Evolutionary conservation across 2,329 filamentous ascomycete species (phyloP), one percentile per base, ranked within the genome.

Genomic region (Aspergillus eucalypticola): DNA sequence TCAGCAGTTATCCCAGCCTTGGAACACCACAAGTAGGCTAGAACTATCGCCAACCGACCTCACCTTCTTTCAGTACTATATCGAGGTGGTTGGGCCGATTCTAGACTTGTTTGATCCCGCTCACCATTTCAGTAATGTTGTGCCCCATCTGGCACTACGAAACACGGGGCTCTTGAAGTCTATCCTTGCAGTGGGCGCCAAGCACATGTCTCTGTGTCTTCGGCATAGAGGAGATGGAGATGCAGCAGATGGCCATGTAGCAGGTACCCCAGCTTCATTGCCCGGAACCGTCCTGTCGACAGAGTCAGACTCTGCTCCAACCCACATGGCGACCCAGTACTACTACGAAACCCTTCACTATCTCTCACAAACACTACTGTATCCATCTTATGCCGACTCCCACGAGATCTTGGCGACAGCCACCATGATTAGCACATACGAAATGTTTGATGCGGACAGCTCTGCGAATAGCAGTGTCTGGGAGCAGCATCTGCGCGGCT

Each of bases 291-390:
- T 35, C 15, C 10, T 35, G 10, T 35, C 32, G 11, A 35, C 32
- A 2, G 32, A 35, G 15, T 35, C 32, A 13, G 32, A 35, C 4
- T 35, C 32, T 6, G 32, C 32, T 2, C 32, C 32, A 23, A 25
- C 48, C 17, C 58, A 64, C 25, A 58, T 61, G 59, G 62, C 62
- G n/a, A 55, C 62, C 11, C 82, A 81, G 58, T 88, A 86, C 61
- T 88, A 88, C 66, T 83, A 86, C 64, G 83, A 88, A 67, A 86
- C 85, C 0, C 74, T 88, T 0, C 83, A 86, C 54, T 88, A 87
- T 59, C 76, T 88, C 0, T 83, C 84, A 49, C 81, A 82, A 25
- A 84, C 86, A 1, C 79, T 88, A 65, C 78, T 82, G 3, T 85
- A 85, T 64, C 76, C 81, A 2, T 81, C 79, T 0, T 88, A 88